These are phyloP conservation scores for Clarkia xantiana DNA, from an alignment of 345 rosid genomes.

Conservation along the genomic window DNA sequence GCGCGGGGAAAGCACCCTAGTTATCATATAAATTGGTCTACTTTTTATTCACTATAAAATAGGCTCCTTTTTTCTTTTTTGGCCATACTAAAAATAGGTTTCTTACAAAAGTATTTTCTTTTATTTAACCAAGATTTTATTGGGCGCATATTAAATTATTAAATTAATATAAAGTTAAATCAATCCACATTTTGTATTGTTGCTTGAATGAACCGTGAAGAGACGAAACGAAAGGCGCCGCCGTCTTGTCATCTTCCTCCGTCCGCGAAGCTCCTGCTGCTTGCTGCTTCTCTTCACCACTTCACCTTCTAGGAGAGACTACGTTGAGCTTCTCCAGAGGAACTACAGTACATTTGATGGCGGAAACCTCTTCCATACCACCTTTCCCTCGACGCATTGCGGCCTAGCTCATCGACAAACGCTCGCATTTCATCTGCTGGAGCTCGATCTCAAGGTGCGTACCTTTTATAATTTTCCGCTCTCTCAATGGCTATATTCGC, in stretches of 20 bases:
- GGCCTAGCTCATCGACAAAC: neutral
- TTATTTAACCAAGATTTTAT: neutral
- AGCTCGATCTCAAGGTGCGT: slow-evolving; percentile 7
- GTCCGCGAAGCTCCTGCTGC: neutral
- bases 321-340: neutral
- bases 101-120: no score
- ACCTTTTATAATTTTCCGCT: neutral
- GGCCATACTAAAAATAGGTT: no score
- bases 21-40: no score
- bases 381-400: neutral
- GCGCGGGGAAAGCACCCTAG: no score
- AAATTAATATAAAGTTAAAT: no score
- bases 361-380: neutral
- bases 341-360: neutral
- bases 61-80: no score
- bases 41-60: no score
- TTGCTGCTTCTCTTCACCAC: neutral
- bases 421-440: neutral
- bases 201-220: no score
- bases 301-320: neutral
- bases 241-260: neutral
- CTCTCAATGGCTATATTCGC: neutral
- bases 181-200: no score
- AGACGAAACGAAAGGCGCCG: slow-evolving; percentile 1
- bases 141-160: neutral